Evolutionary conservation across 1,284 basidiomycete species (phyloP), one percentile per base, ranked within the genome.

Genomic region (Mrakiaceae sp.): DNA sequence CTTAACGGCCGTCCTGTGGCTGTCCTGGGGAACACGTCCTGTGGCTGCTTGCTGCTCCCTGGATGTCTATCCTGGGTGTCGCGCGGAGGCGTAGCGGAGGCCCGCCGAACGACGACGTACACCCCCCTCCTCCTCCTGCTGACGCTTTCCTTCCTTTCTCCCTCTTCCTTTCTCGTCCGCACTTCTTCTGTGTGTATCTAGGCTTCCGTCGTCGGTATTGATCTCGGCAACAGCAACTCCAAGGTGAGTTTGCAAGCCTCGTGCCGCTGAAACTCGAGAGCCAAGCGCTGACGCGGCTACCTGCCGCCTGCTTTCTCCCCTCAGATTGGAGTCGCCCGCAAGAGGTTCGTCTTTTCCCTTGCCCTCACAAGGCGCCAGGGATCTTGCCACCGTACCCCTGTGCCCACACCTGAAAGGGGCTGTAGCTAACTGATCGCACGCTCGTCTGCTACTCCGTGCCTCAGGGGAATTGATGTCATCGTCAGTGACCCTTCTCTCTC

Each of bases 401-500:
- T 46, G 5, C 39, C 27, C 39, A 8, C n/a, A 7, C 54, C 9
- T 8, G 39, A 39, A 10, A 5, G 52, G 3, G 9, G 11, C 40
- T 16, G 12, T 42, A 42, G 4, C 40, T 7, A 5, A 39, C 54
- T 8, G n/a, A 42, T 9, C 55, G 43, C 42, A 57, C 55, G 42
- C 3, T 46, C 43, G 48, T 51, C 40, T 6, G 51, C 56, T 42
- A 59, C 14, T 4, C 43, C 27, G 11, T 46, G n/a, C 56, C 42
- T 49, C 78, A 83, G 89, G 73, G 91, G 91, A 73, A 92, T 95
- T 78, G 91, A 95, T 82, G 91, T 95, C 76, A 91, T 95, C 78
- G 81, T 66, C n/a, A 49, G 55, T 62, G n/a, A 42, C 42, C 58
- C 16, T 6, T 10, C 39, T 14, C 12, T 10, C 46, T 5, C 58